Conservation (phyloP, 208 protist genomes). For the Borovskyia barvae region DNA sequence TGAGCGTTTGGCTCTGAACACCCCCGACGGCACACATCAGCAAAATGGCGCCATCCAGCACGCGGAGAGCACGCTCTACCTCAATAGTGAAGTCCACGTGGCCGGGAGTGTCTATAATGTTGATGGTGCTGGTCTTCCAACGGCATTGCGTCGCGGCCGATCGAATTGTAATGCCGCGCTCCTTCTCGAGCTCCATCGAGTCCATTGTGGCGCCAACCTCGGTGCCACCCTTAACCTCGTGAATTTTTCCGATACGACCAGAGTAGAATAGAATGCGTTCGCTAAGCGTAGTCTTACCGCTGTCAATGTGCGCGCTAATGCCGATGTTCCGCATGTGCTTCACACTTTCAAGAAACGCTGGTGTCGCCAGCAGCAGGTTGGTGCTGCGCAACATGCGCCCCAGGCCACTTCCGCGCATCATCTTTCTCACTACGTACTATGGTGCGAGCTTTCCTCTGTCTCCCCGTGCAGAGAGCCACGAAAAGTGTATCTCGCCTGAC, state of each 20-base stretch:
- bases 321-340: constrained; percentile 94
- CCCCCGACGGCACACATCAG: constrained; percentile 95
- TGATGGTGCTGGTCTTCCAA: constrained; percentile 96
- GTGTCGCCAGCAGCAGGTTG: constrained; percentile 48
- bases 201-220: constrained; percentile 99
- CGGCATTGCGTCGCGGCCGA: constrained; percentile 96
- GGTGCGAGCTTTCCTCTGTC: too few species aligned
- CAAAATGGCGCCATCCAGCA: constrained; percentile 98
- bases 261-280: constrained; percentile 99
- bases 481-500: not conserved
- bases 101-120: constrained; percentile 99
- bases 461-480: not conserved
- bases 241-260: constrained; percentile 96
- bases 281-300: constrained; percentile 99
- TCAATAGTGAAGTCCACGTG: constrained; percentile 99
- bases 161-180: constrained; percentile 99
- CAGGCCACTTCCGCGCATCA: constrained; percentile 33
- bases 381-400: constrained; percentile 34
- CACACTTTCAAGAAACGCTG: constrained; percentile 66
- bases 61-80: constrained; percentile 97
- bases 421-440: too few species aligned
- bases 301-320: constrained; percentile 99
- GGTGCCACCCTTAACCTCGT: constrained; percentile 98
- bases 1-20: constrained; percentile 98
- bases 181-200: constrained; percentile 98